Percentiles rank a stretch among this genome's conserved stretches.
These are phyloP conservation scores for Trypanosoma melophagium DNA, from an alignment of 208 protist genomes.

Conservation along the genomic window DNA sequence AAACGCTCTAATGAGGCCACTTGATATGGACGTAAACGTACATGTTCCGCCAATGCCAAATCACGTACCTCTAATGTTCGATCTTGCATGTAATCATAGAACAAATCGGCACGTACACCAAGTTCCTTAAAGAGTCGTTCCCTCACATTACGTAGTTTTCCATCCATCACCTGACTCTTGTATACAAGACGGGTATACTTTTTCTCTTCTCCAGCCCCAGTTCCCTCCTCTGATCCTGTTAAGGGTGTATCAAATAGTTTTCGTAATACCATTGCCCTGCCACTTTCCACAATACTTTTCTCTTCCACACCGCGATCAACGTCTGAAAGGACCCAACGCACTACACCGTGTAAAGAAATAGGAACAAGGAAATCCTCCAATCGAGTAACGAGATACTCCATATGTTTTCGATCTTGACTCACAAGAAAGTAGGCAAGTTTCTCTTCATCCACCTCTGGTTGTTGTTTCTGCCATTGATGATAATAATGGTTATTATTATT, in stretches of 20 bases:
- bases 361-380: conserved; percentile 71
- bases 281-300: conserved; percentile 28
- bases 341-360: conserved; percentile 54
- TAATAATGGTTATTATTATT: conserved; percentile 1
- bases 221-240: not conserved
- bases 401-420: conserved; percentile 62
- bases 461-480: conserved; percentile 4
- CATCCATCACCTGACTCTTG: conserved; percentile 70
- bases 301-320: conserved; percentile 64
- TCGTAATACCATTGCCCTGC: conserved; percentile 22
- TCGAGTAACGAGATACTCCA: conserved; percentile 62
- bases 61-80: conserved; percentile 49
- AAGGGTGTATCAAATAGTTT: conserved; percentile 27
- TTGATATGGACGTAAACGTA: conserved; percentile 85
- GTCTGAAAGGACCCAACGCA: conserved; percentile 83
- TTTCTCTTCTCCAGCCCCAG: not conserved
- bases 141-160: conserved; percentile 72
- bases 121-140: conserved; percentile 70
- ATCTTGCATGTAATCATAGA: conserved; percentile 87
- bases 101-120: conserved; percentile 80
- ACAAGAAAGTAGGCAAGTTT: conserved; percentile 78
- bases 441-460: conserved; percentile 27
- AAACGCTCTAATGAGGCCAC: conserved; percentile 85
- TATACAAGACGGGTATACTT: conserved; percentile 55
- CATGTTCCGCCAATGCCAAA: conserved; percentile 56